Evolutionary conservation across 192 early-diverging fungal genomes (phyloP), one percentile per base, ranked within the genome.

Genomic region (Coemansia sp.): DNA sequence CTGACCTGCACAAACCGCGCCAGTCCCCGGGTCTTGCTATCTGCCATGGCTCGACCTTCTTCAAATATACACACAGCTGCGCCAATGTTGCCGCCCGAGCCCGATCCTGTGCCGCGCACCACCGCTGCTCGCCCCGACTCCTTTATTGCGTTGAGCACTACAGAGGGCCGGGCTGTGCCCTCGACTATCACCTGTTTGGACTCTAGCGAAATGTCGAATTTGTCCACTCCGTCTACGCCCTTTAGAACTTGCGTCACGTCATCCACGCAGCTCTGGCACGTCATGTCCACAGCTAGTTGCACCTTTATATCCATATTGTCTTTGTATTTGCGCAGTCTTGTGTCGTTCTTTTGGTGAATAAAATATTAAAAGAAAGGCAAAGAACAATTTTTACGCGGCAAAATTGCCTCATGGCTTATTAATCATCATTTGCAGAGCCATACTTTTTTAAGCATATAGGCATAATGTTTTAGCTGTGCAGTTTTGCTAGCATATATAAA

Each of bases 51-150:
- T 43, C 66, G 77, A 45, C 78, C 80, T 58, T 80, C 83, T 57
- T 96, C 92, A 56, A 96, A 89, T 29, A 96, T 95, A 63, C 93
- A 94, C 5, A 96, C 94, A 17, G 94, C 94, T 0, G 93, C 93
- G 32, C 90, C 92, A 45, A 88, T 81, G 62, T 91, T 88, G 6
- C 66, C 66, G 14, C 70, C 25, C 2, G 38, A 73, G 32, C 86
- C 71, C 22, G 85, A 81, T 8, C 90, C 89, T 45, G 89, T 85
- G 17, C 94, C 94, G 21, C 90, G 87, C 8, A 96, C 83, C 41
- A 96, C 88, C 0, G 88, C 88, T 10, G 80, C 79, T 50, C 88
- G 87, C 0, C 92, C 92, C 12, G 90, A 88, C n/a, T 81, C 63
- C 58, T 88, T 88, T 52, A 96, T 73, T 15, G 85, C 75, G 5